phyloP scores from a whole-genome alignment of 768 basidiomycete species.

The Lactarius hengduanensis region DNA sequence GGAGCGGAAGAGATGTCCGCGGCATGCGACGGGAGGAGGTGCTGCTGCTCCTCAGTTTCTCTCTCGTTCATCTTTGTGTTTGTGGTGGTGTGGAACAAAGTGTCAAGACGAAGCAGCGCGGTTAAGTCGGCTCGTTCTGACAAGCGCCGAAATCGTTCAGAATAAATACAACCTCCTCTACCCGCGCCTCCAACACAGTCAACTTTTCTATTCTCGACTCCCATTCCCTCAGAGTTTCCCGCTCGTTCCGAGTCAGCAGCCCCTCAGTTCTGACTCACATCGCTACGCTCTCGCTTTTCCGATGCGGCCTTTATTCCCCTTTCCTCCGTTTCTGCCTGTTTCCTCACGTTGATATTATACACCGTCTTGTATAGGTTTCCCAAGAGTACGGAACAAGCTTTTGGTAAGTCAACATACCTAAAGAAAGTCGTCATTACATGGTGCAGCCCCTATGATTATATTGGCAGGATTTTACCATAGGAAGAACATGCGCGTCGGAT shows the following conservation, averaged over 20 bases:
- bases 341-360: constrained; percentile 77
- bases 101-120: background rate
- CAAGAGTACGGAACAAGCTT: constrained; percentile 77
- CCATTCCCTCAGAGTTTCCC: constrained; percentile 71
- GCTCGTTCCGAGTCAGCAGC: constrained; percentile 71
- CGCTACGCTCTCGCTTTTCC: constrained; percentile 75
- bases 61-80: constrained; percentile 10
- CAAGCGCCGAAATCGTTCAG: constrained; percentile 62
- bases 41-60: constrained; percentile 26
- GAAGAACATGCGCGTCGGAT: constrained; percentile 85
- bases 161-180: constrained; percentile 88
- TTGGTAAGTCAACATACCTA: constrained; percentile 88
- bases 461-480: constrained; percentile 63
- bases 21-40: constrained; percentile 31
- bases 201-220: constrained; percentile 72
- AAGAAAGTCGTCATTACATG: constrained; percentile 22
- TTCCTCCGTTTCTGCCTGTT: constrained; percentile 70
- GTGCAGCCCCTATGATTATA: background rate
- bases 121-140: background rate
- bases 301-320: constrained; percentile 67
- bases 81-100: background rate
- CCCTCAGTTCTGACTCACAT: constrained; percentile 77
- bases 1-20: constrained; percentile 36
- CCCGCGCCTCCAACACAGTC: constrained; percentile 76
- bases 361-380: constrained; percentile 85